Evolutionary conservation across 2,329 filamentous ascomycete species (phyloP), one percentile per base, ranked within the genome.

Genomic region (Didymellaceae sp.): DNA sequence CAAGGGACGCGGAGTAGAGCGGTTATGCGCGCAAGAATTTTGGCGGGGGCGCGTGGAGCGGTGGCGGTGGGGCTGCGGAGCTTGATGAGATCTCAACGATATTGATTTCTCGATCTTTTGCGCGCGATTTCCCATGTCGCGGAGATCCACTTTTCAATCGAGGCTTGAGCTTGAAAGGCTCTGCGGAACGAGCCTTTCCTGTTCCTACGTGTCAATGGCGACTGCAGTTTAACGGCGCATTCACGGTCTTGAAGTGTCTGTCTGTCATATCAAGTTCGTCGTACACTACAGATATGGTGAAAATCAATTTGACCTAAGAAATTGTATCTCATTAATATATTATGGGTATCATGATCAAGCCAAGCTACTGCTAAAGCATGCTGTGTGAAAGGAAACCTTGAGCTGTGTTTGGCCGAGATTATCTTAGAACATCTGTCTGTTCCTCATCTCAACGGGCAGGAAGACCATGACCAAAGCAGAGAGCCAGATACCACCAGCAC

Each of bases 381-480:
- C 20, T 25, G 22, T 39, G 20, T 10, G 9, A 11, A 22, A 28
- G 11, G 13, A 18, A 32, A 32, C 5, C 16, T 33, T 31, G 17
- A 10, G n/a, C n/a, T n/a, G n/a, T n/a, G n/a, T n/a, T n/a, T n/a
- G n/a, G n/a, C n/a, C n/a, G n/a, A n/a, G n/a, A n/a, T n/a, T n/a
- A n/a, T n/a, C n/a, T 43, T 57, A 68, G 25, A 66, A 68, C 65
- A 68, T 68, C 52, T 68, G 63, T 44, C 65, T 54, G 33, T 63
- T 61, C 44, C 54, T 61, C 65, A 68, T 68, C 45, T 68, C 65
- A 9, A 68, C 63, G 1, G 65, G 65, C 44, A 68, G 28, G 46
- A 66, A 66, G 10, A 65, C 60, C 65, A 68, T 66, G 13, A 61
- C 41, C 13, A 68, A 31, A 7, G 65, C 62, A 11, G 63, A 61